These are phyloP conservation scores for Cyclotella kingstonii DNA, from an alignment of 108 stramenopile species.

Conservation along the genomic window DNA sequence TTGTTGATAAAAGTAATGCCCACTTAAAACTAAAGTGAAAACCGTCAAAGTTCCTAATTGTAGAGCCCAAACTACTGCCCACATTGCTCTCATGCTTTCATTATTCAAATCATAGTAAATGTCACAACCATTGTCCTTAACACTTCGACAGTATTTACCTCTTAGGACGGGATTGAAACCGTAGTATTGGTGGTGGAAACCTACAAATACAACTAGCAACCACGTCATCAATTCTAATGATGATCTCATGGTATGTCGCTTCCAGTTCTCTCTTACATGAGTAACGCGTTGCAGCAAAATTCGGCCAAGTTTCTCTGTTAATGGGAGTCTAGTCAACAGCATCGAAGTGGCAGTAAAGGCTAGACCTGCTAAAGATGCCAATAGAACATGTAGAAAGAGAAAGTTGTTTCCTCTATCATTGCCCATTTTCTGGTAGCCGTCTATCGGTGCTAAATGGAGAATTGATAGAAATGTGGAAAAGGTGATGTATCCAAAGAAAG, in stretches of 20 bases:
- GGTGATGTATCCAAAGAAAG: constrained; percentile 8
- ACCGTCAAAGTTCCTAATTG: constrained; percentile 6
- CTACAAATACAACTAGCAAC: constrained; percentile 8
- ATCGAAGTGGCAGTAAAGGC: constrained; percentile 10
- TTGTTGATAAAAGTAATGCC: background rate
- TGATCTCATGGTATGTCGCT: background rate
- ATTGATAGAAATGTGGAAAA: constrained; percentile 1
- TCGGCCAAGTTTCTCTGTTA: constrained; percentile 1
- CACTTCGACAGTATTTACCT: background rate
- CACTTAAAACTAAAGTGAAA: background rate
- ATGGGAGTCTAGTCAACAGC: constrained; percentile 1
- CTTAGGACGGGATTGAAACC: background rate
- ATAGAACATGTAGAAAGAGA: background rate
- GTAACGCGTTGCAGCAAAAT: constrained; percentile 10
- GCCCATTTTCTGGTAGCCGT: background rate
- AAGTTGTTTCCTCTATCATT: background rate
- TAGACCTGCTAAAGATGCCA: constrained; percentile 6
- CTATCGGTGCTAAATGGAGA: background rate
- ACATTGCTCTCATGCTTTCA: background rate
- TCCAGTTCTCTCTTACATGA: constrained; percentile 8
- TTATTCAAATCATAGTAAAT: background rate
- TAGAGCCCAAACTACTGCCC: constrained; percentile 15
- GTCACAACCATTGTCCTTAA: too few relatives aligned
- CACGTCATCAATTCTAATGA: constrained; percentile 1
- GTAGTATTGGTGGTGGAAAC: constrained; percentile 1